phyloP scores from a whole-genome alignment of 345 rosid genomes.

The Pugionium cornutum region DNA sequence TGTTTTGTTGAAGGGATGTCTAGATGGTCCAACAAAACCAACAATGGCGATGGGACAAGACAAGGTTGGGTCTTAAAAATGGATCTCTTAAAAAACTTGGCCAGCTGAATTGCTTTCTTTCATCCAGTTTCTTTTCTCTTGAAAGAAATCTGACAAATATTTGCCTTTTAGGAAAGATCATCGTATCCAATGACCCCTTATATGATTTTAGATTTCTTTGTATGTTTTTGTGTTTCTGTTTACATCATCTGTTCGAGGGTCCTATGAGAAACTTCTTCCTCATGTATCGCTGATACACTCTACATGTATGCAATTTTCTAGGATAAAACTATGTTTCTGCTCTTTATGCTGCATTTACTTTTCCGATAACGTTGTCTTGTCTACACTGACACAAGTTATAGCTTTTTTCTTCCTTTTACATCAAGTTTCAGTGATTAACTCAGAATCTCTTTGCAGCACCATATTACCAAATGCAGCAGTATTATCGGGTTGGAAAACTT shows the following conservation, averaged over 20 bases:
- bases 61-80: constrained; percentile 14
- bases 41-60: constrained; percentile 30
- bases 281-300: not conserved
- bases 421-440: not conserved
- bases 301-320: not conserved
- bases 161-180: constrained; percentile 7
- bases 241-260: constrained; percentile 13
- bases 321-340: not conserved
- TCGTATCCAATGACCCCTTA: not conserved
- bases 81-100: not conserved
- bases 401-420: not conserved
- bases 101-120: not conserved
- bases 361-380: constrained; percentile 3
- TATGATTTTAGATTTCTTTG: constrained; percentile 4
- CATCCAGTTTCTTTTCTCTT: not conserved
- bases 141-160: not conserved
- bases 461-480: constrained; percentile 83
- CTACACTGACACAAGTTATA: not conserved
- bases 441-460: constrained; percentile 62
- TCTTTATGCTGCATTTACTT: constrained; percentile 1
- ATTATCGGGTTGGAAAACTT: constrained; percentile 65
- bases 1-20: constrained; percentile 40
- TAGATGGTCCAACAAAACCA: constrained; percentile 41
- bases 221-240: constrained; percentile 11
- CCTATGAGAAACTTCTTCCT: constrained; percentile 16